phyloP scores from a whole-genome alignment of 306 rosid species.

The Rosa multiflora region DNA sequence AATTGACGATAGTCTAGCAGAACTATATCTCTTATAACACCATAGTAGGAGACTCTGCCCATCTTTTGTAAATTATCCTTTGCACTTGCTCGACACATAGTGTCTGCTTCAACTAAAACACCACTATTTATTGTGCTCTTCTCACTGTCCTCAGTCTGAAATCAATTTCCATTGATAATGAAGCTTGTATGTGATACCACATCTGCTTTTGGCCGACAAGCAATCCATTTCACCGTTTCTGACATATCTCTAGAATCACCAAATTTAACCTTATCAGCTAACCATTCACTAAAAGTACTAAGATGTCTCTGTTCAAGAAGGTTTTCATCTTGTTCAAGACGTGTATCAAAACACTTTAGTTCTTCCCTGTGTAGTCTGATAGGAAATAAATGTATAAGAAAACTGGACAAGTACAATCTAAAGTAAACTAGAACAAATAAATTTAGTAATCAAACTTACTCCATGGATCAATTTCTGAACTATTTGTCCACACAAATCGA shows the following conservation, averaged over 20 bases:
- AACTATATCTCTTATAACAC: neutral
- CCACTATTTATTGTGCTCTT: neutral
- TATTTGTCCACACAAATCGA: neutral
- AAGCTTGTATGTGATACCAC: neutral
- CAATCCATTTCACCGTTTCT: neutral
- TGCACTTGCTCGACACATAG: constrained; percentile 5
- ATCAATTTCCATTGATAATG: neutral
- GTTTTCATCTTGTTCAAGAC: neutral
- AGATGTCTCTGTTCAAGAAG: neutral
- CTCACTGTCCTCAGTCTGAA: neutral
- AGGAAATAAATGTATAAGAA: neutral
- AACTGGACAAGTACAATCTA: neutral
- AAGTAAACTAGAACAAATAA: neutral
- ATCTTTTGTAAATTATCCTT: neutral
- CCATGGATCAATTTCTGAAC: neutral
- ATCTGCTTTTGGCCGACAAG: neutral
- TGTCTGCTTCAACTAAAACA: neutral
- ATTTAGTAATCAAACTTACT: neutral
- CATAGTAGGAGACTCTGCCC: neutral
- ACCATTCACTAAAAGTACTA: neutral
- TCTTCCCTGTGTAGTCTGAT: neutral
- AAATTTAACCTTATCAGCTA: neutral
- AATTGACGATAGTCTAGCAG: neutral
- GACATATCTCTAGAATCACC: neutral
- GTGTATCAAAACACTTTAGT: neutral